Evolutionary conservation across 768 basidiomycete genomes (phyloP), one percentile per base, ranked within the genome.

Genomic region (Mycena metata): DNA sequence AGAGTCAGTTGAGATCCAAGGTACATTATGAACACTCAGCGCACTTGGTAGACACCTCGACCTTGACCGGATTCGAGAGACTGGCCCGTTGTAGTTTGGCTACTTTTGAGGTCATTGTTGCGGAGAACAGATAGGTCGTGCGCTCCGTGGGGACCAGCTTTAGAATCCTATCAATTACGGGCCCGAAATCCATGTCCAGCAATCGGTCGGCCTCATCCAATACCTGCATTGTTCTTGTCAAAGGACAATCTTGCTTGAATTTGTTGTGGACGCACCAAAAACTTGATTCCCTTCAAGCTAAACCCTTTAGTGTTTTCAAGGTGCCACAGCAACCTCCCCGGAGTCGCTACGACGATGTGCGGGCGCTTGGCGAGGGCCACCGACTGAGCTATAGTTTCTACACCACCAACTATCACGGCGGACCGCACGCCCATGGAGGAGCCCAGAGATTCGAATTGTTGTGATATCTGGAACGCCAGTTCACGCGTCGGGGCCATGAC

Each of bases 61-160:
- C 90, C 71, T 93, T 88, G 26, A 96, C 89, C n/a, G 98, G 98
- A 76, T 97, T 96, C 36, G 89, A 88, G 76, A 99, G 83, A 83
- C 95, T 96, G 36, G 98, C 96, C 60, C 97, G 83, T 78, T 99
- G 97, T 13, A 99, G 84, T 79, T 98, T 98, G 13, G 94, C 95
- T 5, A 99, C 96, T 81, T 98, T 99, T 16, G 95, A 96, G 13
- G 98, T 97, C 97, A 99, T 99, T 23, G 97, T 99, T 8, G 97
- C 98, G 15, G 97, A 98, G 83, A 96, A 99, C 2, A 99, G 87
- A 76, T 96, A 98, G 3, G 98, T 99, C 35, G 92, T 94, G 13
- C 98, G 89, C 73, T 98, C 96, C 75, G 90, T 94, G 23, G 97
- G 98, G 69, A 99, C 91, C 43, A 95, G 89, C 80, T 96, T 97